Evolutionary conservation across 345 rosid species (phyloP), one percentile per base, ranked within the genome.

Genomic region (Acer campestre): DNA sequence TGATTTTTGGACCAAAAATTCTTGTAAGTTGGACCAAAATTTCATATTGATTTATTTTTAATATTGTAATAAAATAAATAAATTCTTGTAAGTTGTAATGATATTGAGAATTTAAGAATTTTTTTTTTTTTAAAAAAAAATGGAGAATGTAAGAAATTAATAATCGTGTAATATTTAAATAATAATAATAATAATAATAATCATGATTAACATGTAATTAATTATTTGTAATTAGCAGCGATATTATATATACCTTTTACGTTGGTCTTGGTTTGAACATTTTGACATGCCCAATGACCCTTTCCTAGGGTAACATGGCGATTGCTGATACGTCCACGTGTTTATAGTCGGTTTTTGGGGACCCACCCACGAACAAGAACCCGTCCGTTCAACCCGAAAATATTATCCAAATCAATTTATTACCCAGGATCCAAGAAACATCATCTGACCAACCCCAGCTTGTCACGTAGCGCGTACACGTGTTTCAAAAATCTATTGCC

Each of bases 391-490:
- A 10, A 55, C 67, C 48, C 29, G 9, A 35, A 13, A 4, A 1
- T 14, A 20, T 13, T 53, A 20, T 65, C 62, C 46, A 42, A 22
- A 13, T 20, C 12, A 25, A 9, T 49, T 22, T 59, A 10, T 65
- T 22, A 23, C 14, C 35, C 83, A 59, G 77, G 83, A 77, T 84
- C 87, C 80, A 22, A 29, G 89, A 80, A 84, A 35, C 75, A 53
- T 10, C 80, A 6, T n/a, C 16, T 1, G 9, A 16, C 82, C 86
- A 78, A 71, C 27, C 3, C 14, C 22, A 8, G 1, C 0, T 0
- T 4, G 29, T 75, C 86, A 85, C 90, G 88, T 88, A 85, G 77
- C 66, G 0, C 0, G 0, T 0, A 80, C 79, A 82, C 82, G 88
- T 77, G 89, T 84, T 62, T 2, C 11, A 0, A 16, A 10, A 0